A percentile compares a stretch with the other conserved stretches of the same genome.
These are phyloP conservation scores for Salix exigua DNA, from an alignment of 345 rosid genomes.

Conservation along the genomic window DNA sequence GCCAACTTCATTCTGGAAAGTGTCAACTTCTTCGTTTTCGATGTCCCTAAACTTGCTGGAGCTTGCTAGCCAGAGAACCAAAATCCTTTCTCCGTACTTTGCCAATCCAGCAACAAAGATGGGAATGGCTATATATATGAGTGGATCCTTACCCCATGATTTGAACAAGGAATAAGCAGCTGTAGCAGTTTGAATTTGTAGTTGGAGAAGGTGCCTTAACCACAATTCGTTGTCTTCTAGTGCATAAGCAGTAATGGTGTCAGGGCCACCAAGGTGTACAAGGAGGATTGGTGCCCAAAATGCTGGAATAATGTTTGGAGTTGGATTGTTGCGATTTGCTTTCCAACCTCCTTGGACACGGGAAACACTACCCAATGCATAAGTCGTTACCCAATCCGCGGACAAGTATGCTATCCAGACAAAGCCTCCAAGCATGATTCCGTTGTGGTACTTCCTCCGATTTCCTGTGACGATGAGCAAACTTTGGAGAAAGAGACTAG, in stretches of 20 bases:
- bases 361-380: not conserved
- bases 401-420: not conserved
- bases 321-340: not conserved
- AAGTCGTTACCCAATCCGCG: not conserved
- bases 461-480: not conserved
- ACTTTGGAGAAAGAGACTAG: not conserved
- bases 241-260: constrained; percentile 22
- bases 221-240: constrained; percentile 24
- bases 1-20: no score
- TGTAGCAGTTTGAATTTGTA: constrained; percentile 5
- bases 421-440: not conserved
- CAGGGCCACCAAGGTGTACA: constrained; percentile 21
- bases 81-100: constrained; percentile 8
- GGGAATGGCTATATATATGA: constrained; percentile 13
- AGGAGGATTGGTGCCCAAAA: constrained; percentile 25
- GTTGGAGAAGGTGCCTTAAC: constrained; percentile 12
- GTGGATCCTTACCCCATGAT: constrained; percentile 14
- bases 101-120: constrained; percentile 15
- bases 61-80: constrained; percentile 12
- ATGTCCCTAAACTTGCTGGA: not conserved
- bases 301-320: not conserved
- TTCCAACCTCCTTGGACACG: not conserved
- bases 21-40: no score
- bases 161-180: not conserved
- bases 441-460: not conserved